These are phyloP conservation scores for Trifolium fragiferum DNA, from an alignment of 306 rosid species.

Conservation along the genomic window DNA sequence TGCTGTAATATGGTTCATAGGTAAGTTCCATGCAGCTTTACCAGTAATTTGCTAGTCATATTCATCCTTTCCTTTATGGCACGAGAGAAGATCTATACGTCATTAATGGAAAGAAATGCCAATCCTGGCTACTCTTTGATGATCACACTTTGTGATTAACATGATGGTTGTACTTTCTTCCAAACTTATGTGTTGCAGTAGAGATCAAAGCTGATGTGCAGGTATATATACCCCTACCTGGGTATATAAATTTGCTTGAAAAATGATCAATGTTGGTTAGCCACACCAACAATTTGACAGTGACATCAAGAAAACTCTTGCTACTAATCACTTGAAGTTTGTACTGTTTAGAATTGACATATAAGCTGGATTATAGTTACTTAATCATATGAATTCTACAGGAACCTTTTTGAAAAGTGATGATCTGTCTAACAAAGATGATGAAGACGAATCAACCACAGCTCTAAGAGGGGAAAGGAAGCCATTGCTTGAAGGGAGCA, in stretches of 20 bases:
- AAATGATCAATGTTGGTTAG: conserved; percentile 11
- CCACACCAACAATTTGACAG: conserved; percentile 4
- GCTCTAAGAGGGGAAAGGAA: conserved; percentile 44
- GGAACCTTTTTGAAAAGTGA: conserved; percentile 66
- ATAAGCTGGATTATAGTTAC: neutral
- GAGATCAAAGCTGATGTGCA: conserved; percentile 14
- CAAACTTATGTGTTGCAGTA: conserved; percentile 11
- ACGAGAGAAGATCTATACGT: neutral
- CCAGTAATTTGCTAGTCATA: neutral
- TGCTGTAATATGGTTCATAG: conserved; percentile 77
- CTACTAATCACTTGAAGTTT: conserved; percentile 23
- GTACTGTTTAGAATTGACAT: conserved; percentile 29
- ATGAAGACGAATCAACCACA: conserved; percentile 46
- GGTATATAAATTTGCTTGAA: conserved; percentile 21
- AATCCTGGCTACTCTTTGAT: conserved; percentile 21
- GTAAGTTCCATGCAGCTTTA: conserved; percentile 52
- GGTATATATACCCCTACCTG: neutral
- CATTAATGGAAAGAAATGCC: conserved; percentile 21
- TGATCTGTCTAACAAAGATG: conserved; percentile 51
- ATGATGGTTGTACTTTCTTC: conserved; percentile 11
- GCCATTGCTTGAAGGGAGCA: conserved; percentile 69
- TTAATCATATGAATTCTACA: conserved; percentile 42
- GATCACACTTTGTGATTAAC: conserved; percentile 14
- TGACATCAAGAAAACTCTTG: conserved; percentile 8
- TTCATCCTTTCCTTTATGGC: neutral